Base-by-base conservation (phyloP, 805 yeast species). In the Saccharomyces kudriavzevii region DNA sequence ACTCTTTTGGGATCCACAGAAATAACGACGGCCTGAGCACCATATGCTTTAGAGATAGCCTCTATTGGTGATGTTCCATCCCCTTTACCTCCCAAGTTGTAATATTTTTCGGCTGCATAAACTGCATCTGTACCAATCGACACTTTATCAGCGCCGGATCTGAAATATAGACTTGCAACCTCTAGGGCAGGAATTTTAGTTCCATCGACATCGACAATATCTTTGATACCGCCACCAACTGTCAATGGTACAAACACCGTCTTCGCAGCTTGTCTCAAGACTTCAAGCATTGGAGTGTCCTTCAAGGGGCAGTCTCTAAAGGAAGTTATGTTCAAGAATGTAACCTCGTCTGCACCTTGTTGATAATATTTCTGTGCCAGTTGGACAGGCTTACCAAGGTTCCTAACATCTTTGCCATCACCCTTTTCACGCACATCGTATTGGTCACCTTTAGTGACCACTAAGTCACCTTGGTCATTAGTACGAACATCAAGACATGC, bases 81-180 rank as follows among this genome's bases (percentile, higher is more conserved):
- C 48, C 85, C 82, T 31, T 66, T 69, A 26, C 73, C 70, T 45
- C 84, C 85, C 49, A 75, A 74, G 0, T 75, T 78, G 69, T 86
- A 87, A 70, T 75, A 94, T 40, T 81, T 74, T 67, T 90, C 96
- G 3, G 98, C 98, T 30, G 96, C 96, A 49, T 72, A 69, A 1
- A 94, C 99, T 0, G 99, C 96, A 72, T 94, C 99, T 8, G 96
- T 81, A n/a, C 99, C 99, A 65, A 94, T 94, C 48, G 96, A 88
- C 5, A 94, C 96, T 68, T 94, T 94, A 71, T 94, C 99, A 14
- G 99, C 99, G 57, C 99, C 99, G 0, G 98, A 88, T 56, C 89
- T 79, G 77, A 94, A 94, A 68, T 94, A 94, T 59, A 90, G 74
- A 40, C 88, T 81, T 0, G 99, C 99, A 28, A 94, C 96, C 50